Percentiles rank a stretch among this genome's conserved stretches.
phyloP scores from a whole-genome alignment of 164 flowering plant species.

The Protea cynaroides region DNA sequence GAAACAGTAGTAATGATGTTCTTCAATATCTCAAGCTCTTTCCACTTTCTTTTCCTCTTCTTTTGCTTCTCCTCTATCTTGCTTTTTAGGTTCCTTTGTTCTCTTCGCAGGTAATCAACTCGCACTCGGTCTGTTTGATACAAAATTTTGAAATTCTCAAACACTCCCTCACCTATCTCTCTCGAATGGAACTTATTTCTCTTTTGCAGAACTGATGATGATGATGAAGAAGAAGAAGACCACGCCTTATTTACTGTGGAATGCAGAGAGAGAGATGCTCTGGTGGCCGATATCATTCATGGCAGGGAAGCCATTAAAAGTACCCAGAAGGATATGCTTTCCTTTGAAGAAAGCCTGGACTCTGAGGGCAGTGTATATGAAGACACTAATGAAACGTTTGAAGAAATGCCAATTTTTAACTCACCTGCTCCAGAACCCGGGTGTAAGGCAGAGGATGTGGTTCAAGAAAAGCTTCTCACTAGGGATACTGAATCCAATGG shows the following conservation, averaged over 20 bases:
- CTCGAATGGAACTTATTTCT: conserved; percentile 1
- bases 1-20: conserved; percentile 49
- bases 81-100: conserved; percentile 41
- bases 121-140: conserved; percentile 25
- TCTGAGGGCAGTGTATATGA: conserved; percentile 10
- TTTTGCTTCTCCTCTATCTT: conserved; percentile 48
- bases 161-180: neutral
- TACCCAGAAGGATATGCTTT: conserved; percentile 4
- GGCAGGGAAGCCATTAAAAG: conserved; percentile 35
- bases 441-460: conserved; percentile 11
- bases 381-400: conserved; percentile 11
- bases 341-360: conserved; percentile 16
- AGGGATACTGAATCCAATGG: conserved; percentile 1
- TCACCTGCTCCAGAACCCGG: conserved; percentile 22
- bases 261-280: conserved; percentile 23
- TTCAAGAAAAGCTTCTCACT: conserved; percentile 12
- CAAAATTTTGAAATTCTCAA: neutral
- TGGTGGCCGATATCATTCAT: conserved; percentile 42
- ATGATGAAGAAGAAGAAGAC: conserved; percentile 16
- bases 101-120: conserved; percentile 22
- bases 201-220: conserved; percentile 39
- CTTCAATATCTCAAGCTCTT: conserved; percentile 50
- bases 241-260: conserved; percentile 8
- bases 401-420: conserved; percentile 15
- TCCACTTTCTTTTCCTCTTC: conserved; percentile 51